Evolutionary conservation across 495 filamentous ascomycete species (phyloP).

Genomic region (Lophiotrema nucula): DNA sequence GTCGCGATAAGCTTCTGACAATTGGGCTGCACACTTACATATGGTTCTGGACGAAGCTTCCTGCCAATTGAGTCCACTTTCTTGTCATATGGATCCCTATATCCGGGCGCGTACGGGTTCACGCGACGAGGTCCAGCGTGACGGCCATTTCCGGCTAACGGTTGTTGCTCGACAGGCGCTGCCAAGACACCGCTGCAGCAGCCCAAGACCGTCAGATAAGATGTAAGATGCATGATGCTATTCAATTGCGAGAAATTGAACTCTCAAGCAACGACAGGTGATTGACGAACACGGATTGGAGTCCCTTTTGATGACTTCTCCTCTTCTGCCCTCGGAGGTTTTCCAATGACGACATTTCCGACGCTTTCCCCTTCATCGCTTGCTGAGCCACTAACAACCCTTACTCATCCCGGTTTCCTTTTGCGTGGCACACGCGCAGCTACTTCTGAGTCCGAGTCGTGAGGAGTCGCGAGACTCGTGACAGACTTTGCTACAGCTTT

Average conservation of each 20-base stretch:
- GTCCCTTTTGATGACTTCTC: neutral
- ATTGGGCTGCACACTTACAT: too few relatives aligned
- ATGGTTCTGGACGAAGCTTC: constrained; percentile 60
- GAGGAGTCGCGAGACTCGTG: too few relatives aligned
- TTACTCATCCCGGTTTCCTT: neutral
- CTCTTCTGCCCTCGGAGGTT: neutral
- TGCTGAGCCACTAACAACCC: neutral
- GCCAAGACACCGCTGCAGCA: constrained; percentile 13
- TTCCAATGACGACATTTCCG: constrained; percentile 24
- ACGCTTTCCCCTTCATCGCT: constrained; percentile 10
- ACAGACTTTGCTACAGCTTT: neutral
- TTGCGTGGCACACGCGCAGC: neutral
- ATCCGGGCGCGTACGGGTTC: constrained; percentile 44
- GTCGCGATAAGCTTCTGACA: too few relatives aligned
- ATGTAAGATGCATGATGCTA: constrained; percentile 13
- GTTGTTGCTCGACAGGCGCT: constrained; percentile 42
- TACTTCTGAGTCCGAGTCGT: neutral
- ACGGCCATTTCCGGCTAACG: constrained; percentile 33
- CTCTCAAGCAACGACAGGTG: neutral
- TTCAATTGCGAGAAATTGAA: constrained; percentile 9
- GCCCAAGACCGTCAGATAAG: constrained; percentile 17
- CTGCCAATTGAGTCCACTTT: constrained; percentile 59
- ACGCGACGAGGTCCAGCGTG: constrained; percentile 13
- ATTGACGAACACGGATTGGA: neutral
- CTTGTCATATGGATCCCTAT: constrained; percentile 50